A percentile compares a stretch with the other conserved stretches of the same genome.
Conservation (phyloP, 352 stramenopile genomes). For the Pythium volutum region DNA sequence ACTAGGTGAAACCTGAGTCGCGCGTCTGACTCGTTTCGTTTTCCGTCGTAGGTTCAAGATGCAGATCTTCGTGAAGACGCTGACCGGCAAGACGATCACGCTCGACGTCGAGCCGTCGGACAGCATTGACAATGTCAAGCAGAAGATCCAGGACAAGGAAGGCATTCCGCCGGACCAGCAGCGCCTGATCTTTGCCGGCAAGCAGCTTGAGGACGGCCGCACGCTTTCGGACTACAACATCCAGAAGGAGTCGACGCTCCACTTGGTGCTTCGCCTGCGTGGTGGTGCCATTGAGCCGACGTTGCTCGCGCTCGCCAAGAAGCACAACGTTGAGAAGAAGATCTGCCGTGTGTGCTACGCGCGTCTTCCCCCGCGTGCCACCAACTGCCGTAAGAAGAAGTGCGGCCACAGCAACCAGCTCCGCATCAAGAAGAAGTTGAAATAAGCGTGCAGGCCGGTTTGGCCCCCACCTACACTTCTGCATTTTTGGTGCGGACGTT, state of each 20-base stretch:
- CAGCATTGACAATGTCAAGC: slow-evolving; percentile 99
- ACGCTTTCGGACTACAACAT: slow-evolving; percentile 34
- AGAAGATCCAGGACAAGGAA: slow-evolving; percentile 93
- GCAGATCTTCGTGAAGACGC: slow-evolving; percentile 98
- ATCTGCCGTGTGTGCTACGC: slow-evolving; percentile 99
- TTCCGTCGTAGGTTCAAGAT: slow-evolving; percentile 61
- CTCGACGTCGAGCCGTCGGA: slow-evolving; percentile 97
- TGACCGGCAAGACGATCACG: slow-evolving; percentile 97
- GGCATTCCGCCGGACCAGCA: slow-evolving; percentile 94
- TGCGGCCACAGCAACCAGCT: slow-evolving; percentile 99
- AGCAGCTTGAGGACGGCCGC: slow-evolving; percentile 30
- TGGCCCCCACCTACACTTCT: slow-evolving; percentile 3
- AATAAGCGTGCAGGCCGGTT: slow-evolving; percentile 49
- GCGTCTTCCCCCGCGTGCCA: slow-evolving; percentile 97
- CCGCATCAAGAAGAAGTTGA: slow-evolving; percentile 99
- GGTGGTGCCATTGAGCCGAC: slow-evolving; percentile 95
- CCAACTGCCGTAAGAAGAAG: slow-evolving; percentile 99
- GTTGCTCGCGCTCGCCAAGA: slow-evolving; percentile 97
- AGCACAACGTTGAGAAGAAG: slow-evolving; percentile 99
- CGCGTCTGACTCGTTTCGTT: too few species aligned
- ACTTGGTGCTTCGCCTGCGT: slow-evolving; percentile 95
- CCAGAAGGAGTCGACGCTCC: slow-evolving; percentile 91
- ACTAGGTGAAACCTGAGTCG: neutral
- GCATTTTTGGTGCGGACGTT: slow-evolving; percentile 2
- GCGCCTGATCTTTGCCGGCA: slow-evolving; percentile 40